Evolutionary conservation across 2,329 filamentous ascomycete genomes (phyloP), one percentile per base, ranked within the genome.

Genomic region (Ceratocystis ficicola): DNA sequence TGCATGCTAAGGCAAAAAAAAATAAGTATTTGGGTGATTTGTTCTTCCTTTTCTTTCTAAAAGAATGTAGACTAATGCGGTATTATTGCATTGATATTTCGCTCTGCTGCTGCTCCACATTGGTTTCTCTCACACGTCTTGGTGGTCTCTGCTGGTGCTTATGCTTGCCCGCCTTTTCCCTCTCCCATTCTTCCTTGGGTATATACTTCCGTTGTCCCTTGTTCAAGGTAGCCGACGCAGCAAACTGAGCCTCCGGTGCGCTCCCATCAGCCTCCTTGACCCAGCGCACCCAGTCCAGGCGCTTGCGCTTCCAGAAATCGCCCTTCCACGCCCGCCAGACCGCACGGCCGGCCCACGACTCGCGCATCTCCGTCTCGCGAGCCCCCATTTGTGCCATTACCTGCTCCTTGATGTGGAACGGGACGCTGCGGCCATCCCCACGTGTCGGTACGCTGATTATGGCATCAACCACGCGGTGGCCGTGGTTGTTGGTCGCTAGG

Each of bases 281-380:
- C 80, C 81, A 84, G 2, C 75, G 71, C 68, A 82, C 80, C 83
- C 83, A 85, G 62, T 84, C 82, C 17, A 75, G 72, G 62, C 78
- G 73, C 52, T 79, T 74, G 61, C 78, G 79, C 71, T 78, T 80
- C 81, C 81, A 85, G 72, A 80, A 71, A 68, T 85, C 82, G 12
- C 81, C 82, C 72, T 79, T 80, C 82, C 82, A 85, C 46, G 75
- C 76, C 30, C 80, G 76, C 83, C 82, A 85, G 7, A 82, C 80
- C 65, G 78, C 80, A 7, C 82, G 75, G 0, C 83, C 83, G 69
- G 79, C 77, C 76, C 80, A 83, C 3, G 77, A 78, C 52, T 81
- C 77, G 15, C 82, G 76, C 44, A 85, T 75, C 64, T 77, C 74
- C 22, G 74, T 71, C 72, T 85, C 82, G 64, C 76, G 75, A 44